phyloP scores from a whole-genome alignment of 805 yeast genomes.

The Saccharomyces jurei region DNA sequence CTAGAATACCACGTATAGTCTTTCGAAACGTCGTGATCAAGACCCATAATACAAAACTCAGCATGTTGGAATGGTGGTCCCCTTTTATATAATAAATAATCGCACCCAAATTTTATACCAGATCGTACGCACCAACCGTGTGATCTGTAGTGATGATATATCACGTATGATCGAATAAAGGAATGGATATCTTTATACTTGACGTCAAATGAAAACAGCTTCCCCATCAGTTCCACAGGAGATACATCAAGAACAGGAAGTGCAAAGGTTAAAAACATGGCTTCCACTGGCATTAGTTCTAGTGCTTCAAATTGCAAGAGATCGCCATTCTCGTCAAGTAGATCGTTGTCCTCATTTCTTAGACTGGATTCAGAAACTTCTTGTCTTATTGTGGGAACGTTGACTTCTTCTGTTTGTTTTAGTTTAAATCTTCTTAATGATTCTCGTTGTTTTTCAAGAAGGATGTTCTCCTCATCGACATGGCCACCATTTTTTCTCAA shows the following conservation, averaged over 20 bases:
- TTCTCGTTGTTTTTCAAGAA: constrained; percentile 29
- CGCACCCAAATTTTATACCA: constrained; percentile 90
- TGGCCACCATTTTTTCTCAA: constrained; percentile 32
- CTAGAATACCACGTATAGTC: constrained; percentile 60
- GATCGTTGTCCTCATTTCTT: constrained; percentile 33
- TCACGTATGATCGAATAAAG: constrained; percentile 54
- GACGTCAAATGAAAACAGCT: constrained; percentile 9
- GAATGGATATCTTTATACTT: constrained; percentile 24
- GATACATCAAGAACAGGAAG: constrained; percentile 40
- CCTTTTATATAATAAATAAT: constrained; percentile 68
- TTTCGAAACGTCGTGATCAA: constrained; percentile 20
- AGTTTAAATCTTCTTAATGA: constrained; percentile 27
- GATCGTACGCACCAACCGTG: constrained; percentile 91
- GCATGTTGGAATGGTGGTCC: constrained; percentile 98
- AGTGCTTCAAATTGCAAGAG: constrained; percentile 31
- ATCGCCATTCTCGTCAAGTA: constrained; percentile 26
- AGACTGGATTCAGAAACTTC: constrained; percentile 6
- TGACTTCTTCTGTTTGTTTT: constrained; percentile 11
- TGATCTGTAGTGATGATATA: constrained; percentile 79
- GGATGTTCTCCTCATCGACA: constrained; percentile 22
- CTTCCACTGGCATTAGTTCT: constrained; percentile 71
- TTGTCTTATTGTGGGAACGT: not conserved
- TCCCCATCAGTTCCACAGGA: constrained; percentile 12
- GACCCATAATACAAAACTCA: constrained; percentile 56
- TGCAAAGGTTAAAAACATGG: constrained; percentile 56